Evolutionary conservation across 1,284 basidiomycete genomes (phyloP), one percentile per base, ranked within the genome.

Genomic region (Fomitopsis pinicola): DNA sequence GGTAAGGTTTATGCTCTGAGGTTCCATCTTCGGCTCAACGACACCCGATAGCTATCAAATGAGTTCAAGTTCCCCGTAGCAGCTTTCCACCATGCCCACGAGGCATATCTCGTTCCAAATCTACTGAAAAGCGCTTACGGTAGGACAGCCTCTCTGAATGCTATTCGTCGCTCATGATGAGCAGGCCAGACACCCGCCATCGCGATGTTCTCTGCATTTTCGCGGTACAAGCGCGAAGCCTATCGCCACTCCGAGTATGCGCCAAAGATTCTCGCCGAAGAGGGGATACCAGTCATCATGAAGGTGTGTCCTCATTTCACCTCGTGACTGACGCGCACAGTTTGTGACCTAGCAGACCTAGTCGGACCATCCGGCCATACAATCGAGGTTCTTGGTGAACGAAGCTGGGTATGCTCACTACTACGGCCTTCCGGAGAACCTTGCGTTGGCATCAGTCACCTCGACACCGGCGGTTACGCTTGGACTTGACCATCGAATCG

Each of bases 331-430:
- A 28, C 8, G 5, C 7, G 28, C 30, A 35, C 6, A 12, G 30
- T 33, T 28, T 19, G 28, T 46, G 26, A 28, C n/a, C 1, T 9
- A 28, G 22, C 45, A 8, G 19, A 6, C 45, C 7, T 28, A 90
- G 89, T 89, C 85, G 63, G 89, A 91, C 63, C 89, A 91, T 66
- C 85, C 86, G 14, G 86, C 88, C 0, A 64, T 94, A 19, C 88
- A 96, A 71, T 91, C 90, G 36, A 83, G 95, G 5, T 86, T 87
- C 70, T 77, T 97, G 10, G 72, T 94, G 2, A 88, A 87, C 69
- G 94, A 97, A 74, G 94, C 95, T 0, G 91, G 93, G 60, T 92
- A 95, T 72, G 93, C 91, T 1, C 87, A 95, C 69, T 90, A 90
- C 71, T 96, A 86, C 66, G 86, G 87, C 10, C 75, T 90, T 42